These are phyloP conservation scores for Westerdykella sp. DNA, from an alignment of 2,329 filamentous ascomycete genomes.

Conservation along the genomic window DNA sequence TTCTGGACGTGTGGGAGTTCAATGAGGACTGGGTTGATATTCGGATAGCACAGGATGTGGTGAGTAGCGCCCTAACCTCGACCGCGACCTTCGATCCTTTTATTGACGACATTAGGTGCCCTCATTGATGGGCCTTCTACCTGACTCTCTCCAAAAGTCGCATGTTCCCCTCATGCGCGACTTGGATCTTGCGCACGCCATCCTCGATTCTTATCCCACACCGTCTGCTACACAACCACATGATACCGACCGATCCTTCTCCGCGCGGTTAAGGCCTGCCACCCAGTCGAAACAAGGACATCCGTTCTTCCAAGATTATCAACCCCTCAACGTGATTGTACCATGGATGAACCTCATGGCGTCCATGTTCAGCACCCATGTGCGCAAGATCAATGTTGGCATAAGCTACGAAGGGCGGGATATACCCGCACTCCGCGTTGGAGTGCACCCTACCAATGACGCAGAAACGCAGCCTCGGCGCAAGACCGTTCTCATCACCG, in stretches of 20 bases:
- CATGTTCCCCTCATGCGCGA: conserved; percentile 75
- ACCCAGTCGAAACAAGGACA: conserved; percentile 44
- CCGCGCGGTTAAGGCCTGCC: conserved; percentile 20
- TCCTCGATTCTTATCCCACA: conserved; percentile 68
- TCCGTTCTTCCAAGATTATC: conserved; percentile 88
- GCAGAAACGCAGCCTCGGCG: conserved; percentile 46
- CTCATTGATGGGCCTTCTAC: conserved; percentile 73
- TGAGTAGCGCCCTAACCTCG: conserved; percentile 39
- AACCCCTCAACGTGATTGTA: conserved; percentile 75
- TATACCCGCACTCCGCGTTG: conserved; percentile 74
- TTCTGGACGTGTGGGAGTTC: conserved; percentile 88
- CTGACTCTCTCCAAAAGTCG: conserved; percentile 62
- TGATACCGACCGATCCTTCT: conserved; percentile 20
- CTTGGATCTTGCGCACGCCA: conserved; percentile 59
- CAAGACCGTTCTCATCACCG: conserved; percentile 74
- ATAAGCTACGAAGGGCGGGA: conserved; percentile 80
- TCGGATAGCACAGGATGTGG: conserved; percentile 66
- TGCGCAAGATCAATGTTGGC: conserved; percentile 70
- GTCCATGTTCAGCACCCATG: conserved; percentile 81
- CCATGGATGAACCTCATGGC: conserved; percentile 88
- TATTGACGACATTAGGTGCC: conserved; percentile 45
- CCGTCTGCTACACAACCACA: conserved; percentile 26
- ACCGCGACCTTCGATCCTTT: background rate
- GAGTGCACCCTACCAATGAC: conserved; percentile 51
- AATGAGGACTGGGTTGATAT: conserved; percentile 79